Evolutionary conservation across 2,329 filamentous ascomycete genomes (phyloP), one percentile per base, ranked within the genome.

Genomic region (Trichoderma brevicompactum): DNA sequence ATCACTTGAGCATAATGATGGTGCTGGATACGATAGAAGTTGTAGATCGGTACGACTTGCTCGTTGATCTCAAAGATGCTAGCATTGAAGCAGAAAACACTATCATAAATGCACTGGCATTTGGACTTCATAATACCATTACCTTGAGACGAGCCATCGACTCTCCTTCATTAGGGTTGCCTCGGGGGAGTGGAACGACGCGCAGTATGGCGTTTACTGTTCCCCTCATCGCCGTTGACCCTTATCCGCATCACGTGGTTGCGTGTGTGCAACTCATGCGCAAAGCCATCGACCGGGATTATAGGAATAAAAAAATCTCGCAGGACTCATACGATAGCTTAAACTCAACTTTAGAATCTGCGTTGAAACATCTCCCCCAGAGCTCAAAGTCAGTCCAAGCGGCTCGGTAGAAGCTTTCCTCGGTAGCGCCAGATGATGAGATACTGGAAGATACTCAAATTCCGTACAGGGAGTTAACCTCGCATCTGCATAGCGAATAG

Each of bases 11-110:
- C 19, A 55, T 55, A 7, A 8, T 55, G 36, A 55, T 55, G 52
- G 52, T 55, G 13, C 36, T 55, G 19, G 52, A 55, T 55, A 55
- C 36, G 36, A 41, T 55, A 41, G 52, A 55, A 55, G 52, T 55
- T 10, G 52, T 41, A 41, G 52, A 55, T 15, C 52, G 52, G 52
- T 55, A 55, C 19, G 52, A 55, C 36, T 41, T 55, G 52, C 52
- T 55, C 13, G 36, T 40, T 15, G 36, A 41, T 40, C 52, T 55
- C 38, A 55, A 55, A 55, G 52, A 55, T n/a, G 52, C 52, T n/a
- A 55, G 52, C 13, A 41, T 55, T n/a, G 52, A 55, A 41, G 52
- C 52, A 41, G 52, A 55, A 40, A 55, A 41, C 12, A 55, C 52
- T n/a, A 36, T 55, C 19, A 55, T 55, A 12, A 55, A 55, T 41